Conservation (phyloP, 495 filamentous ascomycete species). For the Hyaloscypha variabilis region DNA sequence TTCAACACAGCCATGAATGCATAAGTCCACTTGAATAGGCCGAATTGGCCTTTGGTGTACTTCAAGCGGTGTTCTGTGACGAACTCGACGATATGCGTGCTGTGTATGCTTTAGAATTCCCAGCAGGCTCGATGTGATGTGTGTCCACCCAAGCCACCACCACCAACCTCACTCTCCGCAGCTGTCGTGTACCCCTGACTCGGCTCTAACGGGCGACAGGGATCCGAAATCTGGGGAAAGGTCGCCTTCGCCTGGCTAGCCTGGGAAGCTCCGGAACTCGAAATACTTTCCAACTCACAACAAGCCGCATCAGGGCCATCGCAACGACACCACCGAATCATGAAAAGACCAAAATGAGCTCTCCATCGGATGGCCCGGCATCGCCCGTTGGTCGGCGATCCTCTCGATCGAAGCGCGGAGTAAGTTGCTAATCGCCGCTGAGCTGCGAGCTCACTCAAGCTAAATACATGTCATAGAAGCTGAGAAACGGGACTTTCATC, state of each 20-base stretch:
- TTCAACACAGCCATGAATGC: background rate
- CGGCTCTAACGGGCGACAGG: background rate
- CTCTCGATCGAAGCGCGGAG: conserved; percentile 27
- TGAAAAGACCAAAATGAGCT: conserved; percentile 33
- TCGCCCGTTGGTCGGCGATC: conserved; percentile 21
- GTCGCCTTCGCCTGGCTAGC: background rate
- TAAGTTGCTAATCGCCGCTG: conserved; percentile 16
- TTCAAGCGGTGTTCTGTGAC: no score
- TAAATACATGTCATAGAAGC: conserved; percentile 36
- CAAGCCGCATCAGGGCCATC: background rate
- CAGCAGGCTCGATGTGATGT: no score
- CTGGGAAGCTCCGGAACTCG: conserved; percentile 9
- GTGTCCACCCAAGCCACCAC: background rate
- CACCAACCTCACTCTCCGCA: background rate
- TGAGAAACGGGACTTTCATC: conserved; percentile 64
- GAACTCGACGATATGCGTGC: no score
- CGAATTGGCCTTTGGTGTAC: no score
- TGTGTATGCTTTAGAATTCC: no score
- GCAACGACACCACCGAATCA: background rate
- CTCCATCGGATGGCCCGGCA: conserved; percentile 28
- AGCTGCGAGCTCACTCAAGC: background rate
- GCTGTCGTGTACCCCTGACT: background rate
- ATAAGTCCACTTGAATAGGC: no score
- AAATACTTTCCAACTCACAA: background rate
- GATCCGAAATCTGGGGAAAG: conserved; percentile 17